Percentiles rank a stretch among this genome's conserved stretches.
phyloP scores from a whole-genome alignment of 1,284 basidiomycete species.

The Cryptococcus sp. region DNA sequence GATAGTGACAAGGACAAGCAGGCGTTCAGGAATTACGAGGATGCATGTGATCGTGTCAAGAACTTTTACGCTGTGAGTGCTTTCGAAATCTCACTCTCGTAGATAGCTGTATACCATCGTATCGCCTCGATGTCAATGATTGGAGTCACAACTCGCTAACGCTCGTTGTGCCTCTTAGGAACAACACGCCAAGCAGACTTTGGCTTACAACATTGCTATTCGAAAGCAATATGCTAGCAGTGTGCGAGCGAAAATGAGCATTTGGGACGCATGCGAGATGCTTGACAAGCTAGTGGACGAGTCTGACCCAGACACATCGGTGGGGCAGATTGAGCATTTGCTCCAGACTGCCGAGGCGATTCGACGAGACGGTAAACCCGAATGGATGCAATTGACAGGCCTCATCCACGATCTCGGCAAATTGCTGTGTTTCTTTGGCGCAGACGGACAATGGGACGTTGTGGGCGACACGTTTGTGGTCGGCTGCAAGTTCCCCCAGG shows the following conservation, averaged over 20 bases:
- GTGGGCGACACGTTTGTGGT: constrained; percentile 88
- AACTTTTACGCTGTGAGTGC: constrained; percentile 63
- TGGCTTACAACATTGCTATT: constrained; percentile 78
- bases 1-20: constrained; percentile 76
- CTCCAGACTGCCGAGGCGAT: constrained; percentile 91
- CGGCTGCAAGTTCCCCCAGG: constrained; percentile 79
- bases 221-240: constrained; percentile 38
- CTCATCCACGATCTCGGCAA: constrained; percentile 87
- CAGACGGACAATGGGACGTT: constrained; percentile 84
- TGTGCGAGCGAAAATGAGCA: constrained; percentile 49
- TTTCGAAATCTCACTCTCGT: background rate
- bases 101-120: too few relatives aligned
- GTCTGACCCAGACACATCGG: constrained; percentile 59
- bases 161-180: constrained; percentile 56
- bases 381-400: constrained; percentile 73
- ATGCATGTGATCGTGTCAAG: constrained; percentile 81
- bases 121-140: background rate
- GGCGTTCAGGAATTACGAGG: constrained; percentile 54
- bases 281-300: constrained; percentile 86
- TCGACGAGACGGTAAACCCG: constrained; percentile 78
- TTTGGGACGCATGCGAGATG: constrained; percentile 91
- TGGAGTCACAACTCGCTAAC: background rate
- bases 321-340: constrained; percentile 86
- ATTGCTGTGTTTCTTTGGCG: constrained; percentile 73
- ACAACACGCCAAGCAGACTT: constrained; percentile 86